Conservation (phyloP, 805 yeast species). For the Yarrowia hollandica region DNA sequence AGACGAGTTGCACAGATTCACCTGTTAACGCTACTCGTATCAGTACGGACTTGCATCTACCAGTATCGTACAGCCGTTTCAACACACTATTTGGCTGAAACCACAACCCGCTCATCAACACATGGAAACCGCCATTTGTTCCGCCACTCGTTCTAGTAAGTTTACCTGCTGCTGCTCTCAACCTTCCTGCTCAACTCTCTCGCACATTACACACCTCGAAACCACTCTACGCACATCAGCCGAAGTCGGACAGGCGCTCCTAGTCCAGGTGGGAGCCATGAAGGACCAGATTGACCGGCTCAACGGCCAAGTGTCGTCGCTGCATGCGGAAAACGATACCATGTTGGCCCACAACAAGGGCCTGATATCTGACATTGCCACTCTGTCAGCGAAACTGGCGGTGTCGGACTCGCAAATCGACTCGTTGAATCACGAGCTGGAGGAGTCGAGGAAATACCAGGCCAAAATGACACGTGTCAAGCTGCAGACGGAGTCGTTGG, state of each 20-base stretch:
- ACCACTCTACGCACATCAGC: constrained; percentile 14
- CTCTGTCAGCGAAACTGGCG: background rate
- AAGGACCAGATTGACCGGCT: constrained; percentile 22
- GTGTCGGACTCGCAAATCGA: background rate
- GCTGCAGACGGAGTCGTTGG: constrained; percentile 7
- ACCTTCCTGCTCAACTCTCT: too few species aligned
- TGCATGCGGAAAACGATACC: constrained; percentile 14
- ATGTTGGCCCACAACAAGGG: constrained; percentile 8
- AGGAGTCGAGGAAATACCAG: constrained; percentile 12
- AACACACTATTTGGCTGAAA: too few species aligned
- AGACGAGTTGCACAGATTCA: too few species aligned
- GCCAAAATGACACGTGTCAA: constrained; percentile 8
- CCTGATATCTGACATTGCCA: background rate
- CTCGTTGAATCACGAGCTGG: constrained; percentile 17
- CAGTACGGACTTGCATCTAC: too few species aligned
- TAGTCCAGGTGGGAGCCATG: constrained; percentile 17
- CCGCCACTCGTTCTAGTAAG: too few species aligned
- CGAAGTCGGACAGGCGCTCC: constrained; percentile 19
- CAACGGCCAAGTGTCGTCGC: constrained; percentile 6
- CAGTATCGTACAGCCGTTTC: too few species aligned
- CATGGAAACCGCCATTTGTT: too few species aligned
- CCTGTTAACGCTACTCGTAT: too few species aligned
- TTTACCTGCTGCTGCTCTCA: constrained; percentile 20
- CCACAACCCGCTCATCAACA: too few species aligned
- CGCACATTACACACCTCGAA: constrained; percentile 16